Evolutionary conservation across 164 flowering plant species (phyloP), one percentile per base, ranked within the genome.

Genomic region (Chimonanthus salicifolius): DNA sequence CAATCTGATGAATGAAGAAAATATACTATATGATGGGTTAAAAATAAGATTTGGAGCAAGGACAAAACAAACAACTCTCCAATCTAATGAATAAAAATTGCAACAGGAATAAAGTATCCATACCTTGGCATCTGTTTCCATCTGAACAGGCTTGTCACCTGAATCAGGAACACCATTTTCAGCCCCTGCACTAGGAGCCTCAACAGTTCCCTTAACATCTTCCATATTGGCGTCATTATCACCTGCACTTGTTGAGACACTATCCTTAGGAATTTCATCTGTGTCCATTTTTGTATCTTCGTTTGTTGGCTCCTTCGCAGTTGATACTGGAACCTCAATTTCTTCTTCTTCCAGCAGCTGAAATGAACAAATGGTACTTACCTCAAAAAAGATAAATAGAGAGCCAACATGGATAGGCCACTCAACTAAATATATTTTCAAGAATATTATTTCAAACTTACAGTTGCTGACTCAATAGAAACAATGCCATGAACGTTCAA

Each of bases 51-150:
- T 33, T 33, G 5, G 4, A 20, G 18, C 16, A 3, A 3, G 13
- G 21, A 7, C 8, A 43, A 2, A 4, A 63, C 4, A 9, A 16
- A 64, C 11, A 71, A 5, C 6, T 4, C 16, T 4, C 33, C 44
- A 63, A 6, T 63, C 45, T 63, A 64, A 71, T 4, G 6, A 64
- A 7, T 10, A 44, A 33, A 6, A 13, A 7, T 18, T 15, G 2
- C 21, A 18, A 44, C 10, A 58, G 45, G 7, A 7, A 15, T 13
- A 2, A 47, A 2, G 3, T 9, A 9, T 16, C 4, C 48, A 60
- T 64, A 92, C 98, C 93, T 94, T 92, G 3, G 78, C 69, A 80
- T 94, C 97, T 54, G 95, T 86, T 71, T 94, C 98, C 97, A 91
- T 91, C 77, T 89, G 90, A 64, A 76, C 84, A 69, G 91, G 84